Evolutionary conservation across 495 filamentous ascomycete species (phyloP), one percentile per base, ranked within the genome.

Genomic region (Tuber magnatum): DNA sequence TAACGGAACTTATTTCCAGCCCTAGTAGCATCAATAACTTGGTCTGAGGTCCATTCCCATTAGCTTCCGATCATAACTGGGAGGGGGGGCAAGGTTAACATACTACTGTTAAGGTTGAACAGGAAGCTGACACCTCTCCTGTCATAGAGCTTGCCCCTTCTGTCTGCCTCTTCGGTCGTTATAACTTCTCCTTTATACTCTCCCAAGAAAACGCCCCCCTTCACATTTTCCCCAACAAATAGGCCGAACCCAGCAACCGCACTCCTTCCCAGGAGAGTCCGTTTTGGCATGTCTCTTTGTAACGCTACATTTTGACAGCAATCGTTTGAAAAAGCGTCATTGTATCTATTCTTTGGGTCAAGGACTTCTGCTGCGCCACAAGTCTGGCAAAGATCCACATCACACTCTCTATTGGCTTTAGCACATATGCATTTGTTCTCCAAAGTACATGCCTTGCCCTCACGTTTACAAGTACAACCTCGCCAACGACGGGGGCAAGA

Each of bases 171-270:
- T 42, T 87, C 85, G 44, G 86, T 85, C 2, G 88, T 88, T 48
- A 92, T 88, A 9, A 92, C 84, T 77, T 93, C 91, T 38, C 91
- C 91, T 40, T 88, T 88, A 80, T 93, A 93, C 81, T 93, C 91
- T 38, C 90, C 89, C 35, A 93, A 81, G 77, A 88, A 92, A 42
- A 89, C 87, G 42, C 88, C 86, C 73, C 86, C 85, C 35, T 85
- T 85, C 32, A 91, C 86, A 48, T 88, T 81, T 80, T 92, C 90
- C 6, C 87, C 89, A 6, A 87, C 84, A 73, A 89, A 93, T 0
- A 92, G 84, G 5, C 91, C 91, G 70, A 90, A 91, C 0, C 91
- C 91, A 35, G 87, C 87, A 41, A 90, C 84, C 41, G 87, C 86
- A 10, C 87, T 90, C 35, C 87, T 85, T n/a, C 91, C 91, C 1